These are phyloP conservation scores for Leptosphaerulina australis DNA, from an alignment of 2,329 filamentous ascomycete species.

Conservation along the genomic window DNA sequence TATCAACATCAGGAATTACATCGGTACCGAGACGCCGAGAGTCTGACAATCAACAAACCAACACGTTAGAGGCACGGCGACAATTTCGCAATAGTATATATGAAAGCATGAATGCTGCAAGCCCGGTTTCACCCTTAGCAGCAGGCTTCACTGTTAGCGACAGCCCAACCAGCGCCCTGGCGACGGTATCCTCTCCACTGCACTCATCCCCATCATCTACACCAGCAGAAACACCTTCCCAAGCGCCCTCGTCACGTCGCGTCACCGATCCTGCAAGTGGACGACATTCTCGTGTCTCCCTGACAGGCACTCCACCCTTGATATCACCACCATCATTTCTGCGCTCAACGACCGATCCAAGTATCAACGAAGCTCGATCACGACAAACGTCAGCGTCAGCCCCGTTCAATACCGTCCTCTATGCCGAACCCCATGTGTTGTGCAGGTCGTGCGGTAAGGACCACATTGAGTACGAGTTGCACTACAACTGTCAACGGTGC, in stretches of 20 bases:
- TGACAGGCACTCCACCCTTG: slow-evolving; percentile 37
- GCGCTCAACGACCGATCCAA: slow-evolving; percentile 41
- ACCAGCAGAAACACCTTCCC: slow-evolving; percentile 22
- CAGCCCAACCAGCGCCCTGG: slow-evolving; percentile 38
- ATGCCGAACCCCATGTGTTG: slow-evolving; percentile 71
- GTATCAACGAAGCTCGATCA: slow-evolving; percentile 24
- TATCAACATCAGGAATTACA: slow-evolving; percentile 33
- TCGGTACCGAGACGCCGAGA: slow-evolving; percentile 42
- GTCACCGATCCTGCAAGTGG: slow-evolving; percentile 39
- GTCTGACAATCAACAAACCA: slow-evolving; percentile 54
- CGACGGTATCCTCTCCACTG: slow-evolving; percentile 31
- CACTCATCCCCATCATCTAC: slow-evolving; percentile 26
- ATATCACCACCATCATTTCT: slow-evolving; percentile 31
- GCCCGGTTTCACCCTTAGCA: slow-evolving; percentile 38
- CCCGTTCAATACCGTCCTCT: slow-evolving; percentile 50
- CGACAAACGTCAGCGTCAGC: slow-evolving; percentile 23
- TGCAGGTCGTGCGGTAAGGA: slow-evolving; percentile 73
- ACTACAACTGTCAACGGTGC: slow-evolving; percentile 81
- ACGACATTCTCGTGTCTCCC: slow-evolving; percentile 29
- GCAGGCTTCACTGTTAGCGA: slow-evolving; percentile 35
- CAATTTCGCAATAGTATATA: slow-evolving; percentile 42
- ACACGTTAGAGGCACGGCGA: slow-evolving; percentile 48
- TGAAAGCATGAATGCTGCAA: slow-evolving; percentile 31
- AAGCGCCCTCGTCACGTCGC: slow-evolving; percentile 34
- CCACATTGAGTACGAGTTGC: slow-evolving; percentile 82